A percentile compares a stretch with the other conserved stretches of the same genome.
Evolutionary conservation across 2,329 filamentous ascomycete genomes (phyloP).

Genomic region (Sporothrix pseudoabietina): DNA sequence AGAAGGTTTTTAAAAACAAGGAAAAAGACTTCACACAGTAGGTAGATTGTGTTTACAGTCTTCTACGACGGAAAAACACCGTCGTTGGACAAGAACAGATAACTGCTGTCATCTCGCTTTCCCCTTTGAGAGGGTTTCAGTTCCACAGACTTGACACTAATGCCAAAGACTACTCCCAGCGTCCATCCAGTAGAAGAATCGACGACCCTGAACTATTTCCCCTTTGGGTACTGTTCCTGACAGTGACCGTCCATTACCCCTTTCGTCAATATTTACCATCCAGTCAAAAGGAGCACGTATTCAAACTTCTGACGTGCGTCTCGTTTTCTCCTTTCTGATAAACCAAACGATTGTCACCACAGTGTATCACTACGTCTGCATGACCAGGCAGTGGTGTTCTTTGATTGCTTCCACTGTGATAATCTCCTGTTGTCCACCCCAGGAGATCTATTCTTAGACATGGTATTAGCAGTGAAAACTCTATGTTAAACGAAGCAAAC

Average conservation of each 20-base stretch:
- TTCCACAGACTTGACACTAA: not conserved
- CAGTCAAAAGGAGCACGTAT: not conserved
- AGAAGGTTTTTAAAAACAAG: not conserved
- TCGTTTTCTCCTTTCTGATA: not conserved
- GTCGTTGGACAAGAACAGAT: not conserved
- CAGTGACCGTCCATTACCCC: not conserved
- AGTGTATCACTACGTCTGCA: not conserved
- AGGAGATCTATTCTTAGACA: not conserved
- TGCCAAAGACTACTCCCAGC: not conserved
- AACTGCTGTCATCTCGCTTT: not conserved
- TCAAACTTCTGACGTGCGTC: not conserved
- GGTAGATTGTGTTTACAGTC: not conserved
- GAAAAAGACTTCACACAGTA: no score
- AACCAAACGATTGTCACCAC: not conserved
- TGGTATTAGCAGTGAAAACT: not conserved
- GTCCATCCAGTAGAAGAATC: no score
- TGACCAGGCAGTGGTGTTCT: not conserved
- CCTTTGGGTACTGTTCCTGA: not conserved
- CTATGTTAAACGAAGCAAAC: not conserved
- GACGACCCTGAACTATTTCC: not conserved
- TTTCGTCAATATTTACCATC: not conserved
- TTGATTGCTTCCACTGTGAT: not conserved
- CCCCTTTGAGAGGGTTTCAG: constrained; percentile 17
- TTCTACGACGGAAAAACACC: not conserved
- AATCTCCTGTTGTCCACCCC: not conserved